phyloP scores from a whole-genome alignment of 2,329 filamentous ascomycete genomes.

The Fusarium sacchari region DNA sequence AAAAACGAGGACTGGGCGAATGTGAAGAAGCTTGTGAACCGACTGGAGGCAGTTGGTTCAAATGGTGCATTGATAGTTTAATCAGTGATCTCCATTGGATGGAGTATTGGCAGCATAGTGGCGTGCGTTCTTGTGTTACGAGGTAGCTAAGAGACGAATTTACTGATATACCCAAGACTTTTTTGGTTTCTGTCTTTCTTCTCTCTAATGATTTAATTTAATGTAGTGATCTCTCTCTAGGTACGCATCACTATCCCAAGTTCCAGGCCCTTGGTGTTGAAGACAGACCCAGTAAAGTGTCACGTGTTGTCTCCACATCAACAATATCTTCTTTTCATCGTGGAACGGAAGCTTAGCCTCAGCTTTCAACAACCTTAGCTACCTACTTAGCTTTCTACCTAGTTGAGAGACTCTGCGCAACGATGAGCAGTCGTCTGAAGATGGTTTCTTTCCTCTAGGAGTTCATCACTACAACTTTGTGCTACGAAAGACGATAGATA shows the following conservation, averaged over 20 bases:
- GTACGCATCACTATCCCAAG: background rate
- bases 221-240: background rate
- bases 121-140: constrained; percentile 29
- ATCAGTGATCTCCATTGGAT: constrained; percentile 29
- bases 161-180: constrained; percentile 40
- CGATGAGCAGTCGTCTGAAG: background rate
- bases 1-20: constrained; percentile 91
- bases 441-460: background rate
- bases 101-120: constrained; percentile 28
- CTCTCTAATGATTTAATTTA: background rate
- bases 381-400: background rate
- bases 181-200: background rate
- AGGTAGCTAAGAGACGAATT: constrained; percentile 27
- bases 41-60: constrained; percentile 72
- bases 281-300: background rate
- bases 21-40: constrained; percentile 88
- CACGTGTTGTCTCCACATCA: constrained; percentile 28
- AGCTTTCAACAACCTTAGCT: background rate
- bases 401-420: background rate
- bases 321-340: constrained; percentile 16
- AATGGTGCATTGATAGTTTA: constrained; percentile 58
- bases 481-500: background rate
- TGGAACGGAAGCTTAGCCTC: background rate
- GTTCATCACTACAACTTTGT: background rate
- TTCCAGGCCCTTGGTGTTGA: background rate